Conservation (phyloP, 179 eudicot genomes). For the Dionaea muscipula region DNA sequence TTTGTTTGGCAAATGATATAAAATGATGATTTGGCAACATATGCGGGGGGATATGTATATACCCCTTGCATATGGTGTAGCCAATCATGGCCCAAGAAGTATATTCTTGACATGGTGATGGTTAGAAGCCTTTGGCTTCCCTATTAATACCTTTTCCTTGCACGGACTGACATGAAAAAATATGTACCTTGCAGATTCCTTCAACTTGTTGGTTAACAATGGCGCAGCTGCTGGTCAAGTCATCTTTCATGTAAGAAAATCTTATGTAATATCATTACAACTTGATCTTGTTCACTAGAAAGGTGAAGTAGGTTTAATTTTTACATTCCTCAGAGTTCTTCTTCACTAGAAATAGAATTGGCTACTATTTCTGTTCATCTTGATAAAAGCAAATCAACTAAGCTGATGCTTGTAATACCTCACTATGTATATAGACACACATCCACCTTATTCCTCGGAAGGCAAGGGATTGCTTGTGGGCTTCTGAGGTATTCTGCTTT, state of each 20-base stretch:
- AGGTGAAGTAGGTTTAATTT: too few species aligned
- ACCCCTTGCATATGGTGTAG: too few species aligned
- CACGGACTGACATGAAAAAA: background rate
- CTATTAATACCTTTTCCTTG: background rate
- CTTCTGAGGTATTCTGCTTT: slow-evolving; percentile 56
- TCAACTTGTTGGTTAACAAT: slow-evolving; percentile 90
- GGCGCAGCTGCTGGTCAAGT: slow-evolving; percentile 94
- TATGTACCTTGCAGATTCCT: slow-evolving; percentile 56
- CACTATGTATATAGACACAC: slow-evolving; percentile 54
- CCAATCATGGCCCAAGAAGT: too few species aligned
- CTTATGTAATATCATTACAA: too few species aligned
- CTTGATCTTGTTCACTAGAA: too few species aligned
- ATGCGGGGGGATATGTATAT: too few species aligned
- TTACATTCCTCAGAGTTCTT: too few species aligned
- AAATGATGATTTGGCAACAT: too few species aligned
- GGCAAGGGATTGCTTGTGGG: slow-evolving; percentile 81
- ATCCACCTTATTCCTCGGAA: slow-evolving; percentile 90
- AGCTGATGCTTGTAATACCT: background rate
- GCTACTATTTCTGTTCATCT: too few species aligned
- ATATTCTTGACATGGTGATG: too few species aligned
- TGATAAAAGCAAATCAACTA: too few species aligned
- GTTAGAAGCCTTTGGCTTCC: background rate
- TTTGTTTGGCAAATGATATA: too few species aligned
- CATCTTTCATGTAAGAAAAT: slow-evolving; percentile 63
- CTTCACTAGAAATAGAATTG: background rate